Conservation (phyloP, 805 yeast species). For the Yarrowia keelungensis region DNA sequence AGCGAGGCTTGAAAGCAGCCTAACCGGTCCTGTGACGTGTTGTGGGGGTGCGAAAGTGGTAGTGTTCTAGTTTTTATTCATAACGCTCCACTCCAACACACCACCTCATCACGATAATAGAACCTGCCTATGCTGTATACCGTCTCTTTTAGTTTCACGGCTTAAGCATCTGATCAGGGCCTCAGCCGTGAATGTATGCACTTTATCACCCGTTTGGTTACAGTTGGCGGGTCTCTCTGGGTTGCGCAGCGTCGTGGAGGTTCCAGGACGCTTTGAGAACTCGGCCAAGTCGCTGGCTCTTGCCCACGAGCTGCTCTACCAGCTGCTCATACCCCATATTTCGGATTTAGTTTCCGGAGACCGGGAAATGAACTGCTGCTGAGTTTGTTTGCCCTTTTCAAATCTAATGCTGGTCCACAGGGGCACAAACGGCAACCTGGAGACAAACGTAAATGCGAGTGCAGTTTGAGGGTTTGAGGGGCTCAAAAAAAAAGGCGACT, state of each 20-base stretch:
- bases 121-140: background rate
- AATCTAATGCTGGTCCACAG: background rate
- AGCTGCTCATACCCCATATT: background rate
- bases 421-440: background rate
- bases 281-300: background rate
- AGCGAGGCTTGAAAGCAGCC: too few species aligned
- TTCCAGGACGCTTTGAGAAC: background rate
- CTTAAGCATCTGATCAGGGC: slow-evolving; percentile 10
- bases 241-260: background rate
- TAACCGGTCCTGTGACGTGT: too few species aligned
- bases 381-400: background rate
- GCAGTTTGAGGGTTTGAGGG: background rate
- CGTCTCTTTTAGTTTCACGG: slow-evolving; percentile 26
- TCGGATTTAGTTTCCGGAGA: slow-evolving; percentile 1
- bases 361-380: background rate
- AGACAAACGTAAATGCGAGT: background rate
- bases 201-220: slow-evolving; percentile 12
- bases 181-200: slow-evolving; percentile 20
- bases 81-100: too few species aligned
- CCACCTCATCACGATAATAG: too few species aligned
- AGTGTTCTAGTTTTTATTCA: too few species aligned
- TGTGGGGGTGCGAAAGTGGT: too few species aligned
- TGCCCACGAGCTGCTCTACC: too few species aligned
- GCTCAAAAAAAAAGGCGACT: background rate
- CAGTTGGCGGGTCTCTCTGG: background rate